These are phyloP conservation scores for Geoglossum glabrum DNA, from an alignment of 495 filamentous ascomycete species.

Conservation along the genomic window DNA sequence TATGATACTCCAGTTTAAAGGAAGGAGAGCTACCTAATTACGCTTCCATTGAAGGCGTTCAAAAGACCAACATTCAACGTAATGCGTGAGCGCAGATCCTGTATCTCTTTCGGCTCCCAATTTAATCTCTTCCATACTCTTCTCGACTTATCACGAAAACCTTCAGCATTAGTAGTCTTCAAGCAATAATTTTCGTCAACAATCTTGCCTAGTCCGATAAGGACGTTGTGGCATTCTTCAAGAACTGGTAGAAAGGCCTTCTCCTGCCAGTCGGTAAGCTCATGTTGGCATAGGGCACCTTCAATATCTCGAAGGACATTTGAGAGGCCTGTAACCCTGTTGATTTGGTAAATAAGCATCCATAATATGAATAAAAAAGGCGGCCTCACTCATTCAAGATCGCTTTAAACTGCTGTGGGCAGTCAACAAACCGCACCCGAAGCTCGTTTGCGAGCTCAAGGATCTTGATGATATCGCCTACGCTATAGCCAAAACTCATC, in stretches of 20 bases:
- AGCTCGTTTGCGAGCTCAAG: constrained; percentile 13
- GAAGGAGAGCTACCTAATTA: not conserved
- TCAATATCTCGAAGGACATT: constrained; percentile 13
- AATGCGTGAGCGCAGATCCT: constrained; percentile 13
- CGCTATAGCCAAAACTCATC: constrained; percentile 19
- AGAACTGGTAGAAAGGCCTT: constrained; percentile 5
- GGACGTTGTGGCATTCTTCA: constrained; percentile 9
- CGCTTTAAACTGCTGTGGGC: constrained; percentile 14
- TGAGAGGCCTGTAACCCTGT: constrained; percentile 11
- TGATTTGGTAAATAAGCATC: not conserved
- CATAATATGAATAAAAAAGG: not conserved
- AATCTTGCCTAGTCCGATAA: constrained; percentile 9
- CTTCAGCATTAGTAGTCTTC: constrained; percentile 1
- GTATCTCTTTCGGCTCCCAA: constrained; percentile 16
- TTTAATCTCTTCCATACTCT: constrained; percentile 15
- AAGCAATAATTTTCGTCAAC: not conserved
- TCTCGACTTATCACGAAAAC: constrained; percentile 6
- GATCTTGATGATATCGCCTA: constrained; percentile 15
- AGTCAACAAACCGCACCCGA: constrained; percentile 13
- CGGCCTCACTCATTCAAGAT: constrained; percentile 9
- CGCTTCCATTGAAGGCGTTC: constrained; percentile 6
- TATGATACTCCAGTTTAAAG: not conserved
- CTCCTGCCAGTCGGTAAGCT: constrained; percentile 3
- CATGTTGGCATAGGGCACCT: not conserved
- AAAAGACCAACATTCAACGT: constrained; percentile 11